phyloP scores from a whole-genome alignment of 2,329 filamentous ascomycete genomes.

The Chaetomiaceae sp. region DNA sequence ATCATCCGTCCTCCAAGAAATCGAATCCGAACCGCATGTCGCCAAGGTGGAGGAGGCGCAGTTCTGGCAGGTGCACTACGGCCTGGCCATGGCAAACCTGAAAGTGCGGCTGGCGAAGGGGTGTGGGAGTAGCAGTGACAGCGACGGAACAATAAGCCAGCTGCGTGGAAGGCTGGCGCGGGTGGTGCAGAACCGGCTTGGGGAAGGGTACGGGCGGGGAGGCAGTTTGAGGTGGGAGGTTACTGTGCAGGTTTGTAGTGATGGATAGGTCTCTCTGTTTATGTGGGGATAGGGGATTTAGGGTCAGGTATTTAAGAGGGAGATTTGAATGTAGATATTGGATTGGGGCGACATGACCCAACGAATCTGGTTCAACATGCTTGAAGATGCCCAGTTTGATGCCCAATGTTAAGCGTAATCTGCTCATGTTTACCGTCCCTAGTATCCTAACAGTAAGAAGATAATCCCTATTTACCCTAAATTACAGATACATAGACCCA shows the following conservation, averaged over 20 bases:
- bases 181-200: conserved; percentile 78
- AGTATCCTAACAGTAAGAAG: not conserved
- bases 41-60: conserved; percentile 79
- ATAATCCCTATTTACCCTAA: not conserved
- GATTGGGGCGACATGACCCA: too few species aligned
- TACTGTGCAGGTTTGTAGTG: conserved; percentile 67
- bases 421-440: too few species aligned
- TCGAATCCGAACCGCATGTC: conserved; percentile 74
- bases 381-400: too few species aligned
- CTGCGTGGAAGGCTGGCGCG: conserved; percentile 72
- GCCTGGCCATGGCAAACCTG: conserved; percentile 90
- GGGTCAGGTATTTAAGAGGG: too few species aligned
- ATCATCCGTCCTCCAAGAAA: conserved; percentile 73
- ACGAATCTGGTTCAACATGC: too few species aligned
- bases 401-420: too few species aligned
- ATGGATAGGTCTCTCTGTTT: conserved; percentile 21
- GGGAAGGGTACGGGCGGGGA: conserved; percentile 79
- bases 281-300: too few species aligned
- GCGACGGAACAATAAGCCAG: conserved; percentile 67
- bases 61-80: conserved; percentile 99
- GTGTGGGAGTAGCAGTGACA: conserved; percentile 34
- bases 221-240: conserved; percentile 87
- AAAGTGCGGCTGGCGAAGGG: conserved; percentile 63
- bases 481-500: not conserved
- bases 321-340: too few species aligned